These are phyloP conservation scores for Alternaria sp. DNA, from an alignment of 2,329 filamentous ascomycete species.

Conservation along the genomic window DNA sequence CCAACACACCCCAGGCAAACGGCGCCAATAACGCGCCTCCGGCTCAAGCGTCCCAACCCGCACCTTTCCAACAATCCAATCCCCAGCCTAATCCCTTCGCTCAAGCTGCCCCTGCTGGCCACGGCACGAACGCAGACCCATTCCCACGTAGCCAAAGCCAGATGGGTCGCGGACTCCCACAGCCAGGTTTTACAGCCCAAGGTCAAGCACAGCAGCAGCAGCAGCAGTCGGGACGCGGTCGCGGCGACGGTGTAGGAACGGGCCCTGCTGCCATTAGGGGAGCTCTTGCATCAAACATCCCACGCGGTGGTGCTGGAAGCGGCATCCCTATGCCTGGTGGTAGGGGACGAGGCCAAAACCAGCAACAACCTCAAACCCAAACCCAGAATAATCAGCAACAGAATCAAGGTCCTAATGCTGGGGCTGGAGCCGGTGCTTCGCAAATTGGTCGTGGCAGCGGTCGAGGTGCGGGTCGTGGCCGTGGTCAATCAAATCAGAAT, in stretches of 20 bases:
- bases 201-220: slow-evolving; percentile 22
- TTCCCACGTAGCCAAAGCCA: slow-evolving; percentile 23
- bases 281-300: slow-evolving; percentile 41
- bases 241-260: slow-evolving; percentile 12
- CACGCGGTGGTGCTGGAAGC: slow-evolving; percentile 38
- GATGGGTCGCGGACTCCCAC: slow-evolving; percentile 31
- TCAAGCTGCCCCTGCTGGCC: slow-evolving; percentile 16
- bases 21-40: slow-evolving; percentile 18
- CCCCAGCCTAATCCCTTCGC: slow-evolving; percentile 20
- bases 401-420: slow-evolving; percentile 15
- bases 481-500: slow-evolving; percentile 27
- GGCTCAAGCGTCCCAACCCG: slow-evolving; percentile 16
- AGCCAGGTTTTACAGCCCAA: slow-evolving; percentile 34
- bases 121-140: slow-evolving; percentile 19
- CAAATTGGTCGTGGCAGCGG: slow-evolving; percentile 42
- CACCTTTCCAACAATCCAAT: slow-evolving; percentile 5
- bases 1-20: slow-evolving; percentile 23
- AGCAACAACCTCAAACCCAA: slow-evolving; percentile 21
- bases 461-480: slow-evolving; percentile 34
- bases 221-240: slow-evolving; percentile 22
- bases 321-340: slow-evolving; percentile 45
- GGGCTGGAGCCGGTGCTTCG: slow-evolving; percentile 13
- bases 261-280: slow-evolving; percentile 42
- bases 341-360: slow-evolving; percentile 27
- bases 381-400: slow-evolving; percentile 18